These are phyloP conservation scores for Tillandsia leiboldiana DNA, from an alignment of 176 grass and related monocot genomes.

Conservation along the genomic window DNA sequence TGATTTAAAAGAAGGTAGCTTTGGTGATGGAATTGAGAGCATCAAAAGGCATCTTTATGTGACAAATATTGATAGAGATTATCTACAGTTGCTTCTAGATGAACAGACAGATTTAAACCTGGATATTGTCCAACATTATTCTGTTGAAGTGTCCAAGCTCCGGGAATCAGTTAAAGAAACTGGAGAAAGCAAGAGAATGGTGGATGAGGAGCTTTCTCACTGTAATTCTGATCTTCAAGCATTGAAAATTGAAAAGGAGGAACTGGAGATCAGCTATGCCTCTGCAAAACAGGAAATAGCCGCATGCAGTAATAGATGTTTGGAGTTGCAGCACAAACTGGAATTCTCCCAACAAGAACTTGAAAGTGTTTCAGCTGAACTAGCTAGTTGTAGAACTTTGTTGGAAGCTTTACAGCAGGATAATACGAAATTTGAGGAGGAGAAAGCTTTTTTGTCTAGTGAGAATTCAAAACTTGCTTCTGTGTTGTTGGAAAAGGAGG, in stretches of 20 bases:
- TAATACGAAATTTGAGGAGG: constrained; percentile 44
- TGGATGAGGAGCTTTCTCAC: constrained; percentile 39
- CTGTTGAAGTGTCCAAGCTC: constrained; percentile 37
- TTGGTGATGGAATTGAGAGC: constrained; percentile 35
- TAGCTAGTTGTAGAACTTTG: constrained; percentile 30
- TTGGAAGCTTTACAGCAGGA: constrained; percentile 56
- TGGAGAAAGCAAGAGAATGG: constrained; percentile 32
- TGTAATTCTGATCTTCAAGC: constrained; percentile 52
- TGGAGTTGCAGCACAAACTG: constrained; percentile 45
- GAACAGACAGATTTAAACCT: constrained; percentile 35
- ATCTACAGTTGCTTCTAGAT: constrained; percentile 60
- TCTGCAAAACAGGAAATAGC: constrained; percentile 35
- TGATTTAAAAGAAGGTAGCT: not conserved
- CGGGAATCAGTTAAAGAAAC: constrained; percentile 37
- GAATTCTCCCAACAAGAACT: constrained; percentile 31
- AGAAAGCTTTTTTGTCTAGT: constrained; percentile 41
- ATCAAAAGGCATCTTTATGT: constrained; percentile 52
- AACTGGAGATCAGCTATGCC: constrained; percentile 36
- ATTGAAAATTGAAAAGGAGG: constrained; percentile 31
- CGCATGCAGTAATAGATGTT: constrained; percentile 28
- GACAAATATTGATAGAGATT: constrained; percentile 48
- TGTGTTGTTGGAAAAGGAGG: constrained; percentile 57
- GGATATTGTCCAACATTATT: constrained; percentile 27
- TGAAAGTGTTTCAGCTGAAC: constrained; percentile 31
- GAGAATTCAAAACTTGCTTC: constrained; percentile 48